phyloP scores from a whole-genome alignment of 495 filamentous ascomycete genomes.

The Collariella sp. region DNA sequence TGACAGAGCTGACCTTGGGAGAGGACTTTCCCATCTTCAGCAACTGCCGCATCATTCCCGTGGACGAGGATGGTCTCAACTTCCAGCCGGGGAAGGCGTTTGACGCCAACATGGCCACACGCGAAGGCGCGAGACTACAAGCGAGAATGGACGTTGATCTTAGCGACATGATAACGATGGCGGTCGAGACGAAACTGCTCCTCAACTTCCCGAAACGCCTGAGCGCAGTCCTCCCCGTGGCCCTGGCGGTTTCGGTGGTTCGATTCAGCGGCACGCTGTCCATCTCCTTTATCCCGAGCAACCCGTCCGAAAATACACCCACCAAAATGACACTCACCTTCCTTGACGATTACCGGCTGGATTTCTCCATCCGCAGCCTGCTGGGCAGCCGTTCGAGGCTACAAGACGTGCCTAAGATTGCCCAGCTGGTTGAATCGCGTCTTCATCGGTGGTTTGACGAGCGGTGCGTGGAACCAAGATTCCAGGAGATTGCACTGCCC shows the following conservation, averaged over 20 bases:
- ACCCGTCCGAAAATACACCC: conserved; percentile 43
- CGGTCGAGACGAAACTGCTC: conserved; percentile 84
- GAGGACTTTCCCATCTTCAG: conserved; percentile 99
- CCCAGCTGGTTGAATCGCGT: conserved; percentile 82
- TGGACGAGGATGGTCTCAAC: conserved; percentile 59
- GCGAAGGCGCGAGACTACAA: conserved; percentile 65
- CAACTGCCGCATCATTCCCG: conserved; percentile 87
- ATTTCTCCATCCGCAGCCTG: conserved; percentile 81
- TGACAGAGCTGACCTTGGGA: conserved; percentile 86
- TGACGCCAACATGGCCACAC: conserved; percentile 40
- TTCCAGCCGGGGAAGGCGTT: conserved; percentile 41
- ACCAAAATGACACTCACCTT: conserved; percentile 93
- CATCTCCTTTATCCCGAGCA: conserved; percentile 77
- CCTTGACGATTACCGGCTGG: conserved; percentile 88
- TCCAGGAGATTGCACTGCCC: conserved; percentile 89
- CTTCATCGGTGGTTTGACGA: conserved; percentile 97
- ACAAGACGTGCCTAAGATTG: conserved; percentile 96
- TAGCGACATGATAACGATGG: conserved; percentile 88
- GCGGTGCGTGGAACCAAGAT: conserved; percentile 85
- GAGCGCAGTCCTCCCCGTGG: conserved; percentile 87
- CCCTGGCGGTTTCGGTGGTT: conserved; percentile 80
- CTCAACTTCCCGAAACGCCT: conserved; percentile 88
- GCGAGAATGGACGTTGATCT: conserved; percentile 95
- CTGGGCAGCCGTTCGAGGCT: conserved; percentile 84
- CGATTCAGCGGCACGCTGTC: conserved; percentile 90